phyloP scores from a whole-genome alignment of 495 filamentous ascomycete genomes.

The Pyrenula massariospora region DNA sequence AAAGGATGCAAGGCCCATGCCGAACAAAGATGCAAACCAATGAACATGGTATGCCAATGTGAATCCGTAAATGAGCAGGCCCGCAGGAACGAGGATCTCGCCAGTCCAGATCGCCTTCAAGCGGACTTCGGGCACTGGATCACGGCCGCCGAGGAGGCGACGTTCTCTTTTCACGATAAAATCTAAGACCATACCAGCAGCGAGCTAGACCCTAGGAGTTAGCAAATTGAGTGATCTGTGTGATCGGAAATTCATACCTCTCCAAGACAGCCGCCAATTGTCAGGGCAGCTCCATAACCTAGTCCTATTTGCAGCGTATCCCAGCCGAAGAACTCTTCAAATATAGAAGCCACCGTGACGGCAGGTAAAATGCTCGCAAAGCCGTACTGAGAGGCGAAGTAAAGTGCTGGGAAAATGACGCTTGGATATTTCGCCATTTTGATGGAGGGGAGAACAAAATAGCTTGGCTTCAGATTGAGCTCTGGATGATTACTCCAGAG shows the following conservation, averaged over 20 bases:
- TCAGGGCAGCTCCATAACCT: background rate
- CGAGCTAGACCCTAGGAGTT: background rate
- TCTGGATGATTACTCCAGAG: constrained; percentile 2
- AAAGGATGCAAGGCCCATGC: constrained; percentile 1
- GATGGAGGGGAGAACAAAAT: constrained; percentile 2
- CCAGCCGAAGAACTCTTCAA: background rate
- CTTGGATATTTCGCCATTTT: constrained; percentile 1
- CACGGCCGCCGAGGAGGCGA: background rate
- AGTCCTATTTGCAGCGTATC: constrained; percentile 1
- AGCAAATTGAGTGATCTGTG: background rate
- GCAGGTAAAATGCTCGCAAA: constrained; percentile 1
- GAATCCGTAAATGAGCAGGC: constrained; percentile 2
- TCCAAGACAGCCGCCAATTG: background rate
- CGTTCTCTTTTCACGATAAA: background rate
- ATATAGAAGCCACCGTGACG: background rate
- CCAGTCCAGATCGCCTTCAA: constrained; percentile 4
- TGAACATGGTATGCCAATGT: constrained; percentile 1
- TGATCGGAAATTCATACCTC: background rate
- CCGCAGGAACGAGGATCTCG: constrained; percentile 1
- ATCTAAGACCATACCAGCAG: background rate
- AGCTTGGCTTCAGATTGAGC: constrained; percentile 1
- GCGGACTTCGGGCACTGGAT: constrained; percentile 1
- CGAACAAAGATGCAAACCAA: background rate
- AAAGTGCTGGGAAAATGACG: constrained; percentile 2
- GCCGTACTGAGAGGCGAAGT: constrained; percentile 2